Conservation (phyloP, 2,329 filamentous ascomycete genomes). For the Colletotrichum spinosum region DNA sequence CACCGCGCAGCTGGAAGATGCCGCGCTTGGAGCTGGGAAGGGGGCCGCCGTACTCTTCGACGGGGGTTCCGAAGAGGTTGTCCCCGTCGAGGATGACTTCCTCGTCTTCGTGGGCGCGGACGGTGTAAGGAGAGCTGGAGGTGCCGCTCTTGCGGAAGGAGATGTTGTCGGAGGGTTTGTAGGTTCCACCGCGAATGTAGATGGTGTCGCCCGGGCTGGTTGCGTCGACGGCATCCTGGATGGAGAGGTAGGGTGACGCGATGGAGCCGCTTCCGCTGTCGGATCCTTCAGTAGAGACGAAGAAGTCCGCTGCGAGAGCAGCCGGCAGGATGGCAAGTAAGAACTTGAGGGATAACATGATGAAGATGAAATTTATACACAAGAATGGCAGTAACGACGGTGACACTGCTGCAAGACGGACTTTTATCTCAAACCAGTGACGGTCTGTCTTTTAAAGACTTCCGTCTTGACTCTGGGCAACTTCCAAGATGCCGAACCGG, state of each 20-base stretch:
- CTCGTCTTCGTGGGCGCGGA: slow-evolving; percentile 55
- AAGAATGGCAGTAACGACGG: not conserved
- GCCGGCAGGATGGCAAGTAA: slow-evolving; percentile 14
- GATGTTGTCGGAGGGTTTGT: slow-evolving; percentile 58
- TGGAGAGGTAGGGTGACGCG: slow-evolving; percentile 55
- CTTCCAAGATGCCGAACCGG: not conserved
- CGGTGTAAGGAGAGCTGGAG: slow-evolving; percentile 51
- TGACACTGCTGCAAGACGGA: not conserved
- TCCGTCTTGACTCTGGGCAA: not conserved
- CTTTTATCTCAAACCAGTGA: no score
- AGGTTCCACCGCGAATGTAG: slow-evolving; percentile 48
- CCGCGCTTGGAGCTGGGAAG: slow-evolving; percentile 56
- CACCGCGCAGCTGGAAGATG: slow-evolving; percentile 57
- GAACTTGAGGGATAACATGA: slow-evolving; percentile 18
- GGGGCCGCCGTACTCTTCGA: slow-evolving; percentile 48
- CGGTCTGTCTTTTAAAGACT: not conserved
- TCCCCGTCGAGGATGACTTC: slow-evolving; percentile 60
- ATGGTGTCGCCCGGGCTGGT: slow-evolving; percentile 56
- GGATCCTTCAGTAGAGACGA: slow-evolving; percentile 56
- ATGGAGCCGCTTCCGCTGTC: slow-evolving; percentile 51
- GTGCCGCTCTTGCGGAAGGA: slow-evolving; percentile 58
- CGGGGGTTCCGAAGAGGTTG: slow-evolving; percentile 51
- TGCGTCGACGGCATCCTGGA: slow-evolving; percentile 57
- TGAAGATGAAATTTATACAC: not conserved
- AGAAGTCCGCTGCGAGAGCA: slow-evolving; percentile 49